Base-by-base conservation (phyloP, 2,329 filamentous ascomycete genomes). In the Neopestalotiopsis sp. region DNA sequence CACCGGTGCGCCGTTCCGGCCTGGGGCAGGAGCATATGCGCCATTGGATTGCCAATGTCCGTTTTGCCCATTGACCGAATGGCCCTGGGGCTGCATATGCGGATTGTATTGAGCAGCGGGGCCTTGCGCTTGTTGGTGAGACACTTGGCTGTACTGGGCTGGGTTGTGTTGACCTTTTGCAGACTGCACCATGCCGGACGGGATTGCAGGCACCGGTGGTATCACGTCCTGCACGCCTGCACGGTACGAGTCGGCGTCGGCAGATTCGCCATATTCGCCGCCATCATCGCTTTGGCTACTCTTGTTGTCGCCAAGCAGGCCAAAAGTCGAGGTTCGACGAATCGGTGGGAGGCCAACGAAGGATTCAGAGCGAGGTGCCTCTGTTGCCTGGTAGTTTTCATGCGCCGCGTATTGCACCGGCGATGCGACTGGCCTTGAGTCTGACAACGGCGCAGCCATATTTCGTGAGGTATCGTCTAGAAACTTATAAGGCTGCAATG, bases 341-440 rank as follows among this genome's bases (percentile, higher is more conserved):
- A 91, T 89, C 1, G 87, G 87, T 3, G 89, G 89, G 49, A 91
- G 77, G 1, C 87, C 87, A 28, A 85, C 79, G 71, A 90, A 90
- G 1, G 87, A 88, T 1, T 85, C 81, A 12, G 82, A 79, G 40
- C 84, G 81, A 40, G 59, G 32, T 53, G 82, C 78, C 45, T 82
- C 79, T n/a, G 73, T 73, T 58, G 61, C 70, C 66, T 66, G 67
- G 28, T 57, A 71, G 66, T 72, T 61, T 20, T 72, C 69, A 14
- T 73, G 72, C 38, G 66, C 61, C 58, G 69, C 66, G 61, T 69
- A 65, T 68, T 70, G 68, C 62, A 70, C 70, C 34, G 67, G 69
- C 58, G 71, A 71, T 67, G 70, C 65, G 67, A 67, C 65, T 56
- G 72, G 57, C 71, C 72, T 69, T 67, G 75, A 68, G 67, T 72